Evolutionary conservation across 129 eudicot species (phyloP).

Genomic region (Tanacetum coccineum): DNA sequence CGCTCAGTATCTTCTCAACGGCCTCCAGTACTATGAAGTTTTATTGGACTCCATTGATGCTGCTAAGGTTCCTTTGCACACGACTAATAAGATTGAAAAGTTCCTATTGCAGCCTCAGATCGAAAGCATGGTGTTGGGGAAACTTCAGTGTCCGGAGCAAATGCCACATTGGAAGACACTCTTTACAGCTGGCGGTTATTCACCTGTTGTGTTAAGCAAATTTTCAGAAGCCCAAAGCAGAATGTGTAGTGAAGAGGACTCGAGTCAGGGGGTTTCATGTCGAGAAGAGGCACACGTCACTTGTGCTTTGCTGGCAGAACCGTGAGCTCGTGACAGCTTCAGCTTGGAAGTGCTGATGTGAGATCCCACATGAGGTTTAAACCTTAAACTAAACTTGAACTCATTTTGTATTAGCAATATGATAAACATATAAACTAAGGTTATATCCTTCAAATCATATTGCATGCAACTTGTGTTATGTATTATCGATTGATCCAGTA

Average conservation of each 20-base stretch:
- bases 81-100: constrained; percentile 48
- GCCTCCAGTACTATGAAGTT: constrained; percentile 49
- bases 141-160: constrained; percentile 36
- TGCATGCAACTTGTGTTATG: too few species aligned
- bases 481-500: too few species aligned
- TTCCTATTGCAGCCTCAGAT: constrained; percentile 54
- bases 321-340: constrained; percentile 49
- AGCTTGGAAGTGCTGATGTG: constrained; percentile 41
- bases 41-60: constrained; percentile 49
- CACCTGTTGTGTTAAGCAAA: constrained; percentile 39
- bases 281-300: constrained; percentile 46
- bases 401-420: too few species aligned
- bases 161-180: constrained; percentile 52
- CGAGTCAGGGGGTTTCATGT: constrained; percentile 55
- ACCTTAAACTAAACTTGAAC: too few species aligned
- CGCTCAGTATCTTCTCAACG: constrained; percentile 42
- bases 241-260: constrained; percentile 41
- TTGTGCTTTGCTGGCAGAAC: constrained; percentile 58
- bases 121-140: constrained; percentile 45
- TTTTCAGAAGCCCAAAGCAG: constrained; percentile 59
- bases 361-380: too few species aligned
- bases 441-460: too few species aligned
- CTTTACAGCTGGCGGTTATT: constrained; percentile 44
- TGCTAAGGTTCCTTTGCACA: constrained; percentile 35
- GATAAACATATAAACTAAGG: too few species aligned